These are phyloP conservation scores for Talaromyces sp. DNA, from an alignment of 2,329 filamentous ascomycete species.

Conservation along the genomic window DNA sequence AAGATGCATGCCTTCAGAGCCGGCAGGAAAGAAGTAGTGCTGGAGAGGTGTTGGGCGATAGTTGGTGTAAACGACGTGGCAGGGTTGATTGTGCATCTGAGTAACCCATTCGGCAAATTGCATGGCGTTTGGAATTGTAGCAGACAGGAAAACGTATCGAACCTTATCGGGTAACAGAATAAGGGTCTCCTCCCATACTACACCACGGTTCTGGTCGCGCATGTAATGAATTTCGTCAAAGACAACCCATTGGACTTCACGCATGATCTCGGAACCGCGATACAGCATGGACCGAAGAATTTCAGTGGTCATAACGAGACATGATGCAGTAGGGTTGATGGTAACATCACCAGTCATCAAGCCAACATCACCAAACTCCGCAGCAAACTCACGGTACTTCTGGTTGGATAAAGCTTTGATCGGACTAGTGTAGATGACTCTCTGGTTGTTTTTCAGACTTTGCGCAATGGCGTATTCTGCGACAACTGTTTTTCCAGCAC, in stretches of 20 bases:
- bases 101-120: conserved; percentile 99
- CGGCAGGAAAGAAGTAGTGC: conserved; percentile 95
- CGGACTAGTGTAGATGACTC: conserved; percentile 98
- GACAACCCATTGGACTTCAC: conserved; percentile 96
- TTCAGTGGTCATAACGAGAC: conserved; percentile 98
- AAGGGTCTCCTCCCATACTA: conserved; percentile 99
- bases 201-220: conserved; percentile 83
- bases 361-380: conserved; percentile 94
- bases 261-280: conserved; percentile 97
- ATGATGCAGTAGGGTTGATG: conserved; percentile 97
- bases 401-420: conserved; percentile 99
- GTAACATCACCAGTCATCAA: conserved; percentile 99
- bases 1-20: conserved; percentile 88
- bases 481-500: conserved; percentile 96
- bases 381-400: conserved; percentile 95
- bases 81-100: conserved; percentile 96
- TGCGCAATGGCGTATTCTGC: conserved; percentile 98
- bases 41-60: conserved; percentile 95
- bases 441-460: conserved; percentile 93
- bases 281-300: conserved; percentile 99
- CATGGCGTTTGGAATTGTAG: conserved; percentile 98
- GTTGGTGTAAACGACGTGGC: conserved; percentile 98
- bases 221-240: conserved; percentile 99
- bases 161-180: conserved; percentile 98
- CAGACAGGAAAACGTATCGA: conserved; percentile 95